These are phyloP conservation scores for Heteromeles arbutifolia DNA, from an alignment of 306 rosid species.

Conservation along the genomic window DNA sequence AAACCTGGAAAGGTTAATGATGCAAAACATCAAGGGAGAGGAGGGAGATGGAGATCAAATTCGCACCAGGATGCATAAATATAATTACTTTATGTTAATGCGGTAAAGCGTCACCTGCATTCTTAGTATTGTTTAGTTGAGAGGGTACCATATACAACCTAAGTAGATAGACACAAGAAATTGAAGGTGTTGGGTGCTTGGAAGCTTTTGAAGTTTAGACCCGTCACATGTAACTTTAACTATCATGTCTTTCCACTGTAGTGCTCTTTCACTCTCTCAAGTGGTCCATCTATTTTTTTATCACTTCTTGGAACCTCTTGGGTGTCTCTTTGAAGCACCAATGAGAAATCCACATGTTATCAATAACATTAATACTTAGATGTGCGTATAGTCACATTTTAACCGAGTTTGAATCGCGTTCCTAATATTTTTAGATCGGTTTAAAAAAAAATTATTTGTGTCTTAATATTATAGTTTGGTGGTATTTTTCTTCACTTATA, in stretches of 20 bases:
- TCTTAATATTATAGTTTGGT: too few species aligned
- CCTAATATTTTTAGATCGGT: too few species aligned
- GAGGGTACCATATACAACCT: slow-evolving; percentile 32
- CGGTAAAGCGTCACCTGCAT: too few species aligned
- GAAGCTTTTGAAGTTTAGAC: not conserved
- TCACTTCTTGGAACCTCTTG: slow-evolving; percentile 8
- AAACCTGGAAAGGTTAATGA: not conserved
- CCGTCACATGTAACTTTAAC: slow-evolving; percentile 38
- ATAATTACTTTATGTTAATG: too few species aligned
- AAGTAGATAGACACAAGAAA: slow-evolving; percentile 17
- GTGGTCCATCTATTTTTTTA: slow-evolving; percentile 40
- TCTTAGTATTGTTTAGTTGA: slow-evolving; percentile 1
- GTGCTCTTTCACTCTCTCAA: not conserved
- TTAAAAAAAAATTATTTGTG: too few species aligned
- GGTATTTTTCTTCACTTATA: too few species aligned
- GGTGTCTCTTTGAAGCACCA: slow-evolving; percentile 13
- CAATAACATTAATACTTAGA: not conserved
- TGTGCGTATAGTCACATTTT: too few species aligned
- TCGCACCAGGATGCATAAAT: too few species aligned
- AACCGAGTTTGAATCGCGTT: too few species aligned
- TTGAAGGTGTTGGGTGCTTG: not conserved
- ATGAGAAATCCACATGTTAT: slow-evolving; percentile 4
- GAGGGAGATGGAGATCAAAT: too few species aligned
- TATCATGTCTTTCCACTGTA: not conserved
- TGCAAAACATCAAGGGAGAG: too few species aligned